A percentile compares a stretch with the other conserved stretches of the same genome.
Conservation (phyloP, 2,329 filamentous ascomycete species). For the Emergomyces pasteurianus region DNA sequence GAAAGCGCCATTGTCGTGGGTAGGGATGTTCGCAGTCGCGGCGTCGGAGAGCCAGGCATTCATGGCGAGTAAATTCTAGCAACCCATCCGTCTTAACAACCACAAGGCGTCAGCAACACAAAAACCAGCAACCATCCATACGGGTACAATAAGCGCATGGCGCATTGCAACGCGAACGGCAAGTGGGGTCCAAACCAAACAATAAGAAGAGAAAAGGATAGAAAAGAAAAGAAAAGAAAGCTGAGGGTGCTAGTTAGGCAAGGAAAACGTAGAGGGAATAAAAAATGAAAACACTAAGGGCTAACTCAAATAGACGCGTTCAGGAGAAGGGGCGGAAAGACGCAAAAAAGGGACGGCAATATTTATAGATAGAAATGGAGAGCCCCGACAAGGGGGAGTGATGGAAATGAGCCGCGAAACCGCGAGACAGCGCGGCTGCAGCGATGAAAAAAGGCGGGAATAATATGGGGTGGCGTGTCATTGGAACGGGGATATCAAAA, state of each 20-base stretch:
- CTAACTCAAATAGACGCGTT: background rate
- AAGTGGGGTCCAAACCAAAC: background rate
- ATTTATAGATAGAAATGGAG: background rate
- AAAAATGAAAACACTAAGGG: background rate
- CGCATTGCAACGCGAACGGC: background rate
- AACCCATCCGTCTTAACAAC: conserved; percentile 10
- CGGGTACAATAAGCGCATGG: background rate
- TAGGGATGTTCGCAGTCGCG: conserved; percentile 31
- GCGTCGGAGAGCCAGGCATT: conserved; percentile 40
- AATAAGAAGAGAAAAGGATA: background rate
- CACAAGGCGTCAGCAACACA: background rate
- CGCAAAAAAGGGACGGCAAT: background rate
- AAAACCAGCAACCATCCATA: background rate
- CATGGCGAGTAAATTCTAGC: conserved; percentile 30
- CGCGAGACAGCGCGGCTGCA: background rate
- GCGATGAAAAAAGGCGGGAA: background rate
- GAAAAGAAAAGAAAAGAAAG: background rate
- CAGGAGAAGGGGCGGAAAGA: background rate
- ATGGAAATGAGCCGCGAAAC: conserved; percentile 1
- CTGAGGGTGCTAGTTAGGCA: too few relatives aligned
- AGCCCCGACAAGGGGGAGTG: background rate
- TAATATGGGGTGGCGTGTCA: background rate
- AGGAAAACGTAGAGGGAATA: background rate
- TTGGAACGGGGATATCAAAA: background rate
- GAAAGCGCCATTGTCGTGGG: conserved; percentile 38